Evolutionary conservation across 2,329 filamentous ascomycete genomes (phyloP).

Genomic region (Lasiodiplodia citricola): DNA sequence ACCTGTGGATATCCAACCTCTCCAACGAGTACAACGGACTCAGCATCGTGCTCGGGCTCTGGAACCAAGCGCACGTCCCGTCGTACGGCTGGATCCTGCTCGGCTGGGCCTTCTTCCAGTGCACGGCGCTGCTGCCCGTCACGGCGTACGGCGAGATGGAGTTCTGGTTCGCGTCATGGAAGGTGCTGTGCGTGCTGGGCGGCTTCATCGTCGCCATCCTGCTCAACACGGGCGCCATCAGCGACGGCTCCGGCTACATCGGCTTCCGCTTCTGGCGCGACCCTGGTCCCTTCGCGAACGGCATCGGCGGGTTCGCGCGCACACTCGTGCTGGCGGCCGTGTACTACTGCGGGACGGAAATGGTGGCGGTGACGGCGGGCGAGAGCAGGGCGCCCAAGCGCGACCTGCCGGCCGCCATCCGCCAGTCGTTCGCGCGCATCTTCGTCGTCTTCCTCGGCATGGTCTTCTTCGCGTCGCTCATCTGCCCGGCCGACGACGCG

Average conservation of each 20-base stretch:
- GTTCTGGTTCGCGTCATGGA: slow-evolving; percentile 47
- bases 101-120: slow-evolving; percentile 49
- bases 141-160: slow-evolving; percentile 48
- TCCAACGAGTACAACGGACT: slow-evolving; percentile 39
- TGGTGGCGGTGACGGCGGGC: slow-evolving; percentile 43
- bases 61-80: slow-evolving; percentile 53
- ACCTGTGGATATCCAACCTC: slow-evolving; percentile 70
- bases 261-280: slow-evolving; percentile 47
- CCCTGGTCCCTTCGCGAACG: slow-evolving; percentile 47
- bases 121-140: slow-evolving; percentile 28
- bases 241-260: slow-evolving; percentile 40
- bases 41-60: slow-evolving; percentile 60
- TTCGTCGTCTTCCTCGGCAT: slow-evolving; percentile 60
- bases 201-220: slow-evolving; percentile 45
- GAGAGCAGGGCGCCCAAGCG: slow-evolving; percentile 43
- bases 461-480: slow-evolving; percentile 64
- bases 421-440: slow-evolving; percentile 60
- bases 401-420: slow-evolving; percentile 59
- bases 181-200: slow-evolving; percentile 44
- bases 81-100: slow-evolving; percentile 65
- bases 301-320: slow-evolving; percentile 48
- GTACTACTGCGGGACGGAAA: slow-evolving; percentile 45
- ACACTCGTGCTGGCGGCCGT: slow-evolving; percentile 51
- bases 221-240: slow-evolving; percentile 32
- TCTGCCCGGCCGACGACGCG: slow-evolving; percentile 61